Evolutionary conservation across 768 basidiomycete genomes (phyloP).

Genomic region (Dacryopinax primogenitus): DNA sequence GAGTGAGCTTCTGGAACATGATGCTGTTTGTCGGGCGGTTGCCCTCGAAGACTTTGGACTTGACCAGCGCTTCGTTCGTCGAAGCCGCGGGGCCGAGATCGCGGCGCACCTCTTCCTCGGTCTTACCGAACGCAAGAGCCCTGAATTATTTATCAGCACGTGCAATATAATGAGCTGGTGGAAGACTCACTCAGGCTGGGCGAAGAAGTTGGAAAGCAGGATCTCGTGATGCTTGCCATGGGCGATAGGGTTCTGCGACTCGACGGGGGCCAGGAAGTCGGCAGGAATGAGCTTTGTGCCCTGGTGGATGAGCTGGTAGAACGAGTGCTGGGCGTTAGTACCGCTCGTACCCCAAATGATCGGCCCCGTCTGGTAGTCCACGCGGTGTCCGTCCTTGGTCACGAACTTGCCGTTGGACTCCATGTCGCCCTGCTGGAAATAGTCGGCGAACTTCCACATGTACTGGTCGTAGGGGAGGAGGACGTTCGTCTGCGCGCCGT

Average conservation of each 20-base stretch:
- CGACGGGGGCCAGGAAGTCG: conserved; percentile 84
- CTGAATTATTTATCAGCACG: conserved; percentile 18
- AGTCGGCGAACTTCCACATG: conserved; percentile 97
- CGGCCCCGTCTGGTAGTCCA: conserved; percentile 95
- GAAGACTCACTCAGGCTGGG: conserved; percentile 66
- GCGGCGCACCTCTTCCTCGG: conserved; percentile 67
- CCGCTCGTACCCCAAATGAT: conserved; percentile 99
- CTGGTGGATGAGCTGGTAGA: conserved; percentile 95
- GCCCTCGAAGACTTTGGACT: conserved; percentile 96
- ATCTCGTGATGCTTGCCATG: conserved; percentile 92
- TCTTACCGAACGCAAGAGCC: conserved; percentile 94
- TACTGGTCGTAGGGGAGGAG: conserved; percentile 98
- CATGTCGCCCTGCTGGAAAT: conserved; percentile 99
- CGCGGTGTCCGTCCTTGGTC: conserved; percentile 85
- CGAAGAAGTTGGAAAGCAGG: conserved; percentile 94
- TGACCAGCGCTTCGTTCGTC: conserved; percentile 73
- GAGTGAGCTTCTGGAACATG: conserved; percentile 85
- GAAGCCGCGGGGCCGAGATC: conserved; percentile 37
- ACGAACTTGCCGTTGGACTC: conserved; percentile 97
- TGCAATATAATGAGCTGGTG: not conserved
- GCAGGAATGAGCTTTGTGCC: conserved; percentile 85
- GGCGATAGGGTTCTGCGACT: conserved; percentile 77
- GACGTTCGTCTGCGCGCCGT: conserved; percentile 88
- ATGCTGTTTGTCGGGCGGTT: conserved; percentile 95
- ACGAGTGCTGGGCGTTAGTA: conserved; percentile 98